Conservation (phyloP, 176 grass and related monocot genomes). For the Lolium rigidum region DNA sequence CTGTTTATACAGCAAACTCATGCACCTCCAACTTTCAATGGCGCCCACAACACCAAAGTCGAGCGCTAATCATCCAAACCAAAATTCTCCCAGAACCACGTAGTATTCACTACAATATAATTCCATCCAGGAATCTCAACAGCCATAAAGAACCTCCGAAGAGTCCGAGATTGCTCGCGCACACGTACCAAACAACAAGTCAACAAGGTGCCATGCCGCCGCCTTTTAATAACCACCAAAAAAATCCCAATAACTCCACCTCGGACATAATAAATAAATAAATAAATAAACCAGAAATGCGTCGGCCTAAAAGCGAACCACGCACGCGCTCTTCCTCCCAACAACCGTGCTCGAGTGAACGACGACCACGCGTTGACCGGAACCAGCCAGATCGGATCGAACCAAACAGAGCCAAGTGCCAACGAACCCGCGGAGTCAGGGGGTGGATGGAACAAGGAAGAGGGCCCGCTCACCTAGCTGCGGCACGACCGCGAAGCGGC, state of each 20-base stretch:
- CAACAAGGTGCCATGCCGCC: background rate
- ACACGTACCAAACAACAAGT: background rate
- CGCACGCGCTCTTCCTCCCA: background rate
- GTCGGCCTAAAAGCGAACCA: constrained; percentile 1
- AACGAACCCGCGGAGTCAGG: background rate
- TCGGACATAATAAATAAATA: background rate
- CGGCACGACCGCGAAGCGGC: constrained; percentile 65
- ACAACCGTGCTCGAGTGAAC: background rate
- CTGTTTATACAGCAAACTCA: background rate
- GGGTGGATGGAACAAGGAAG: too few species aligned
- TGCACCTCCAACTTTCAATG: background rate
- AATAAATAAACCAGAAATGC: background rate
- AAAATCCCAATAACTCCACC: background rate
- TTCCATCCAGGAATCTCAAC: constrained; percentile 1
- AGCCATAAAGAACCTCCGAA: background rate
- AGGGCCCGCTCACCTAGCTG: constrained; percentile 63
- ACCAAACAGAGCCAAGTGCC: background rate
- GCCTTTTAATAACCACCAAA: background rate
- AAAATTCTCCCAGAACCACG: background rate
- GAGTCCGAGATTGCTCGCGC: background rate
- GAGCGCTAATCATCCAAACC: background rate
- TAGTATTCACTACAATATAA: background rate
- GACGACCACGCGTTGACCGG: constrained; percentile 45
- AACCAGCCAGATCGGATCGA: constrained; percentile 49
- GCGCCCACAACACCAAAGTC: background rate